Base-by-base conservation (phyloP, 805 yeast genomes). In the Candida khao-thaluensis region DNA sequence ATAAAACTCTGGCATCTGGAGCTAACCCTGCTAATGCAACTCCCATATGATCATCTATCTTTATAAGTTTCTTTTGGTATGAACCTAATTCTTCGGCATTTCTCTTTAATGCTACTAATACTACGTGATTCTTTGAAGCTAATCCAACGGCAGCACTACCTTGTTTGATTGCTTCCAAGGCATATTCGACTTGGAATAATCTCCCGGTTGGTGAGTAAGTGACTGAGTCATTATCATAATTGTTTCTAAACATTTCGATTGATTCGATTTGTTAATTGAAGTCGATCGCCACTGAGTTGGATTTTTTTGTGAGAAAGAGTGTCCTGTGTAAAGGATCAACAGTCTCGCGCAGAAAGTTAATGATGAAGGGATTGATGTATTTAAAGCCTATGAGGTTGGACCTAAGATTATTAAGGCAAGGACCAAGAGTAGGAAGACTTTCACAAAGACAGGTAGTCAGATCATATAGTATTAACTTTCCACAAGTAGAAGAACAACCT, bases 51-150 rank as follows among this genome's bases (percentile, higher is more conserved):
- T 82, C 84, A 60, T 93, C 99, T 41, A 95, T 82, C 59, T 85
- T 82, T 60, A 91, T 83, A 53, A 93, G 75, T 61, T 93, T 93
- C 74, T 86, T 87, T 60, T 93, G 99, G 64, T 90, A 93, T 28
- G 97, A 88, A 17, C 99, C 97, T 48, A 93, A 73, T 60, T 93
- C 98, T 63, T 93, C 99, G 5, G 97, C 96, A 60, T 89, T 91
- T 62, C 99, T 79, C 43, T 93, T 93, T 53, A 93, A 70, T 10
- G 96, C 98, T 31, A 87, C 97, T 53, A 93, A 70, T 6, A 91
- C 98, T 17, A 89, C 96, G 60, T 89, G 85, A 37, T 78, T 81
- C 51, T 82, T 79, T 28, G 96, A 88, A 29, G 87, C 82, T 41
- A 93, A 71, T 7, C 99, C 99, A 24, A 90, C 96, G 3, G 97